Conservation (phyloP, 441 rosid species). For the Capsella rubella region DNA sequence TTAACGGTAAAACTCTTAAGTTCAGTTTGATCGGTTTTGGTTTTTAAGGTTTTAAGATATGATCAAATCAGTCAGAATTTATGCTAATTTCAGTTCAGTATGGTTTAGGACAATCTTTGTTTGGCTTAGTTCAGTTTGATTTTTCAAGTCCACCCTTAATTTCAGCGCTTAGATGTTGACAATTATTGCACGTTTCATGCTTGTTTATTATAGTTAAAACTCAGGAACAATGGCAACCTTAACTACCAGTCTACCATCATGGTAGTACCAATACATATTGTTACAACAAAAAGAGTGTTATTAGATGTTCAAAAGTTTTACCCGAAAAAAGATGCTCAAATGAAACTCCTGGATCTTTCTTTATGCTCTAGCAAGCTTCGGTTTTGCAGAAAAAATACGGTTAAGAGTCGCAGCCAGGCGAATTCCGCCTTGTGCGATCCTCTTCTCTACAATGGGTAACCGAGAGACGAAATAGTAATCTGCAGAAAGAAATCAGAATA, state of each 20-base stretch:
- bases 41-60: background rate
- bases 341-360: background rate
- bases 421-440: constrained; percentile 84
- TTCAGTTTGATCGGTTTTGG: background rate
- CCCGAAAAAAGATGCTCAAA: background rate
- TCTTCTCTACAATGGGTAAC: constrained; percentile 78
- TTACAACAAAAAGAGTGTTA: background rate
- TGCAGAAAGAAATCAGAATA: constrained; percentile 39
- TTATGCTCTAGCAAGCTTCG: constrained; percentile 54
- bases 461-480: constrained; percentile 87
- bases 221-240: background rate
- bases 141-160: background rate
- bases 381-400: constrained; percentile 61
- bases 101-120: background rate
- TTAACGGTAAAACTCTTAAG: background rate
- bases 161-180: background rate
- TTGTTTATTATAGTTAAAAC: background rate
- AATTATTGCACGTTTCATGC: background rate
- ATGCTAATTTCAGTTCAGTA: too few relatives aligned
- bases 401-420: constrained; percentile 82
- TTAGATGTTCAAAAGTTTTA: background rate
- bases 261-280: background rate
- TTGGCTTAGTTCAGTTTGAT: background rate
- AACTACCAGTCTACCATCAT: background rate
- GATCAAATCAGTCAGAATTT: background rate